A percentile compares a stretch with the other conserved stretches of the same genome.
Evolutionary conservation across 176 grass and related monocot species (phyloP).

Genomic region (Musa itinerans): DNA sequence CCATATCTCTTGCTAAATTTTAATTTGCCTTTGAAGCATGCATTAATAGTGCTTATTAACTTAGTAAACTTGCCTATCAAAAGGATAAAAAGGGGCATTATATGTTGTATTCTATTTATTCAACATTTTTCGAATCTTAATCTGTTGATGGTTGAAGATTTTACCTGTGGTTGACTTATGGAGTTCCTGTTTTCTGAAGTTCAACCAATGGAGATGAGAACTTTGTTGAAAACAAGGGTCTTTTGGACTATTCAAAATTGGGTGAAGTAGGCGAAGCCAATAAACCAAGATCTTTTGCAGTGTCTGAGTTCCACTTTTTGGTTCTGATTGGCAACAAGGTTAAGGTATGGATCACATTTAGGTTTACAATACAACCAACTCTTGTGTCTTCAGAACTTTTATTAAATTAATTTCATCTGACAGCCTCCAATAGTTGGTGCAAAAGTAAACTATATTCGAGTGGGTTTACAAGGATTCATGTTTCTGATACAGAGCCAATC

Average conservation of each 20-base stretch:
- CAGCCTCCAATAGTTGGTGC: neutral
- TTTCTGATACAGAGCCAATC: too few species aligned
- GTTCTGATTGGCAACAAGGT: conserved; percentile 75
- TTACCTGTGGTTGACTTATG: conserved; percentile 2
- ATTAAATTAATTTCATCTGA: neutral
- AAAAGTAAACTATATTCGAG: neutral
- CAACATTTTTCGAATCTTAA: neutral
- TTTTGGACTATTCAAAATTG: conserved; percentile 89
- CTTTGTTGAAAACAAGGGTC: conserved; percentile 96
- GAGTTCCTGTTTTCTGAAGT: conserved; percentile 24
- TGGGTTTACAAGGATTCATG: too few species aligned
- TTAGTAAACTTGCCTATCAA: neutral
- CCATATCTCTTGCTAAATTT: neutral
- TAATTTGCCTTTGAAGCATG: neutral
- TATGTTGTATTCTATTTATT: neutral
- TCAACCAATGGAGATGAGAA: conserved; percentile 84
- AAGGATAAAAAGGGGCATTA: too few species aligned
- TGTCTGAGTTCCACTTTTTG: conserved; percentile 94
- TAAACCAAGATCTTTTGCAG: conserved; percentile 77
- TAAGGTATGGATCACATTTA: conserved; percentile 43
- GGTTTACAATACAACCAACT: neutral
- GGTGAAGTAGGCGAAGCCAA: conserved; percentile 33
- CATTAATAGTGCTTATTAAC: neutral
- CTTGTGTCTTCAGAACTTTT: neutral
- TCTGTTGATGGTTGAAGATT: neutral